These are phyloP conservation scores for Ustilago loliicola DNA, from an alignment of 1,284 basidiomycete genomes.

Conservation along the genomic window DNA sequence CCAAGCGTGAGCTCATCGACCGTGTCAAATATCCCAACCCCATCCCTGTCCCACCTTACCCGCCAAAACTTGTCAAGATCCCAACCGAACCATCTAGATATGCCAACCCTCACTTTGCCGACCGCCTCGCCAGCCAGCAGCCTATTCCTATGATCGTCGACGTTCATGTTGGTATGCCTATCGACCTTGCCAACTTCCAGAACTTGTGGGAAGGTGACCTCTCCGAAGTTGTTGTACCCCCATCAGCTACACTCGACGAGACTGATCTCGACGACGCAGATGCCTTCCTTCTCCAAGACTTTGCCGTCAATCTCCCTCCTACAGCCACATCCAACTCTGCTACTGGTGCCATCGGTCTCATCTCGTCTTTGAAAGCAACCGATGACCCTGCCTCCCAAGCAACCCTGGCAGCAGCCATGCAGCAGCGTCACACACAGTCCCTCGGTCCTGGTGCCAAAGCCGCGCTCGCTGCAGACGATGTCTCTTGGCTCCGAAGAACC, in stretches of 20 bases:
- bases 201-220: slow-evolving; percentile 63
- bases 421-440: slow-evolving; percentile 49
- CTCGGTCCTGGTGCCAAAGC: slow-evolving; percentile 52
- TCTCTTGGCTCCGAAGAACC: slow-evolving; percentile 68
- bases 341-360: slow-evolving; percentile 37
- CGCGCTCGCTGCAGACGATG: slow-evolving; percentile 55
- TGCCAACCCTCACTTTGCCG: slow-evolving; percentile 62
- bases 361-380: slow-evolving; percentile 41
- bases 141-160: slow-evolving; percentile 66
- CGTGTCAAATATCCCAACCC: slow-evolving; percentile 69
- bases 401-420: slow-evolving; percentile 39
- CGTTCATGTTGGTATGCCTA: slow-evolving; percentile 67
- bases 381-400: slow-evolving; percentile 38
- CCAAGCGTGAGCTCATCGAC: slow-evolving; percentile 67
- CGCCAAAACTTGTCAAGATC: slow-evolving; percentile 66
- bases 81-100: slow-evolving; percentile 59
- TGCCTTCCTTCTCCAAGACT: slow-evolving; percentile 64
- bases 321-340: slow-evolving; percentile 29
- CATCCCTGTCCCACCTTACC: slow-evolving; percentile 68
- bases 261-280: slow-evolving; percentile 61
- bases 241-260: slow-evolving; percentile 30
- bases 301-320: slow-evolving; percentile 45
- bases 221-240: slow-evolving; percentile 35
- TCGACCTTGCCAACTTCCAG: slow-evolving; percentile 65
- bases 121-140: slow-evolving; percentile 61